phyloP scores from a whole-genome alignment of 1,139 yeast species.

The Saccharomyces hybrid region DNA sequence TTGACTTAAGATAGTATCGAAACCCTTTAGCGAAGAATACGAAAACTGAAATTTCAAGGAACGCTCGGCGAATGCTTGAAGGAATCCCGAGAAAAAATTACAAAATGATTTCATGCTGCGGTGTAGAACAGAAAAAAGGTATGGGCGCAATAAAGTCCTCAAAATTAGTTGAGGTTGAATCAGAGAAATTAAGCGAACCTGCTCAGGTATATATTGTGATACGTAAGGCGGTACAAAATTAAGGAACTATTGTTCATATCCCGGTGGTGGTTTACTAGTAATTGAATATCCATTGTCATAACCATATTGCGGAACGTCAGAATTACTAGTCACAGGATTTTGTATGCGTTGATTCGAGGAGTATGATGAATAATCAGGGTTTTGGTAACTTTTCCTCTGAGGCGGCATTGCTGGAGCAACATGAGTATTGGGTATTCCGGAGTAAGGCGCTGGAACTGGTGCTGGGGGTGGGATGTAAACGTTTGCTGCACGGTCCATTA shows the following conservation, averaged over 20 bases:
- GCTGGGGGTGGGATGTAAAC: slow-evolving; percentile 14
- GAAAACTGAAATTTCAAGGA: background rate
- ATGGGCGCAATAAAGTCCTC: background rate
- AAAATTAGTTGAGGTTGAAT: background rate
- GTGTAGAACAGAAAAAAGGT: background rate
- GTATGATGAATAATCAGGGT: background rate
- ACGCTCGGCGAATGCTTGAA: background rate
- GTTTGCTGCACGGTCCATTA: slow-evolving; percentile 44
- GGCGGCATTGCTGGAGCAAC: background rate
- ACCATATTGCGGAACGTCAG: background rate
- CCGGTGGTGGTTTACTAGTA: background rate
- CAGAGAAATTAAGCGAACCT: background rate
- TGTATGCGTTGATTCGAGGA: background rate
- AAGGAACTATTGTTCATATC: background rate
- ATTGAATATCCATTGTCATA: background rate
- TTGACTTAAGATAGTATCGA: background rate
- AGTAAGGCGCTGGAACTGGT: background rate
- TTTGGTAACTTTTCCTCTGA: background rate
- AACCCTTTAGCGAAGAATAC: background rate
- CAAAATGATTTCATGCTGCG: background rate
- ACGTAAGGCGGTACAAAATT: background rate
- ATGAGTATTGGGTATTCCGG: background rate
- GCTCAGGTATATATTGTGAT: background rate
- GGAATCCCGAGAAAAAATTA: background rate
- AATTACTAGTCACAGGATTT: background rate